Evolutionary conservation across 495 filamentous ascomycete species (phyloP).

Genomic region (Penicillium canariense): DNA sequence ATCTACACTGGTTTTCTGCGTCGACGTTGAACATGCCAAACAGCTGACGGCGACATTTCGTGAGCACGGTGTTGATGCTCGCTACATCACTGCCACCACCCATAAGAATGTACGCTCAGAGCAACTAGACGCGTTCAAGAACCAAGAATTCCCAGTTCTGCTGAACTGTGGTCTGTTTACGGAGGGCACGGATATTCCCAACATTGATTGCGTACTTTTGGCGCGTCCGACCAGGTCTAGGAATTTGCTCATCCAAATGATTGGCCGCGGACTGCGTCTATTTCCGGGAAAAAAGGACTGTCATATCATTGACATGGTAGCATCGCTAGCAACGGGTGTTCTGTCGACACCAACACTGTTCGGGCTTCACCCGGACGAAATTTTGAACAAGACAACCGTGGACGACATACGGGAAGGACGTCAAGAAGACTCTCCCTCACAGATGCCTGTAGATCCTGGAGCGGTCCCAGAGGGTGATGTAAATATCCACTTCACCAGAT

Average conservation of each 20-base stretch:
- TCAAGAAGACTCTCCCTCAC: not conserved
- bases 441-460: not conserved
- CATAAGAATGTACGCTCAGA: slow-evolving; percentile 59
- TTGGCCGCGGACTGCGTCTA: slow-evolving; percentile 87
- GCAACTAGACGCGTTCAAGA: slow-evolving; percentile 69
- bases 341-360: slow-evolving; percentile 90
- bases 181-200: slow-evolving; percentile 95
- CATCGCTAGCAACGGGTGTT: slow-evolving; percentile 74
- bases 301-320: slow-evolving; percentile 96
- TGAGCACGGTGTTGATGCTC: slow-evolving; percentile 73
- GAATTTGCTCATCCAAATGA: slow-evolving; percentile 95
- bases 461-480: slow-evolving; percentile 23
- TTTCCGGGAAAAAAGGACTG: slow-evolving; percentile 80
- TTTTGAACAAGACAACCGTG: slow-evolving; percentile 61
- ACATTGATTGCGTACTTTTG: slow-evolving; percentile 90
- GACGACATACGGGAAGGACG: slow-evolving; percentile 53
- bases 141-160: slow-evolving; percentile 77
- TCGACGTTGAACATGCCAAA: slow-evolving; percentile 77
- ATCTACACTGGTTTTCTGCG: slow-evolving; percentile 91
- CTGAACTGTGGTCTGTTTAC: slow-evolving; percentile 97
- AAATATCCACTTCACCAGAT: slow-evolving; percentile 69
- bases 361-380: slow-evolving; percentile 81
- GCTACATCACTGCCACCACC: slow-evolving; percentile 79
- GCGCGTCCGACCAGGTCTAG: slow-evolving; percentile 86
- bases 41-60: slow-evolving; percentile 74